phyloP scores from a whole-genome alignment of 345 rosid species.

The Pistacia vera region DNA sequence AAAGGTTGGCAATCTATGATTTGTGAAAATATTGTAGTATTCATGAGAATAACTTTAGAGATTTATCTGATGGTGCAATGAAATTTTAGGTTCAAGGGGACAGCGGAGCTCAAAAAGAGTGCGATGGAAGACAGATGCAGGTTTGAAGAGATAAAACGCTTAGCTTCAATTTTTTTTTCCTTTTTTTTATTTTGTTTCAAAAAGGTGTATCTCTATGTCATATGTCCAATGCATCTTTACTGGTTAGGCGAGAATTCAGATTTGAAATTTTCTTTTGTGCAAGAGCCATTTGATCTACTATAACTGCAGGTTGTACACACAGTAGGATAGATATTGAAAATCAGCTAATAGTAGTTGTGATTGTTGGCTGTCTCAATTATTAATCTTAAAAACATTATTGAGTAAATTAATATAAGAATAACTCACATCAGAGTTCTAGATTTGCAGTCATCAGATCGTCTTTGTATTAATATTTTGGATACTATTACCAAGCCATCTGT shows the following conservation, averaged over 20 bases:
- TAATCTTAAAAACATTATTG: too few relatives aligned
- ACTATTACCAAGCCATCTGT: too few relatives aligned
- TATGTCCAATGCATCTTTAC: background rate
- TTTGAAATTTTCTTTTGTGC: background rate
- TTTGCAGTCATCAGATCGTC: background rate
- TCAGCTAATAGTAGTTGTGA: background rate
- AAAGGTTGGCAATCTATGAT: slow-evolving; percentile 36
- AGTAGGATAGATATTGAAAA: background rate
- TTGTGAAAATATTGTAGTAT: slow-evolving; percentile 10
- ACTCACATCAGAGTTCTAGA: background rate
- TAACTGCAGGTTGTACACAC: background rate
- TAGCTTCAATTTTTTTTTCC: background rate
- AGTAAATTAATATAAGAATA: too few relatives aligned
- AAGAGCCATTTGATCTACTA: slow-evolving; percentile 4
- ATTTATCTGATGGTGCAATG: background rate
- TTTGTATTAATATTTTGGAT: too few relatives aligned
- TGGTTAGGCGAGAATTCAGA: background rate
- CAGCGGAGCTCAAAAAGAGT: slow-evolving; percentile 36
- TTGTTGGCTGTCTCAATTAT: background rate
- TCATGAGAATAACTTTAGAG: background rate
- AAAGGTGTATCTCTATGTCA: background rate
- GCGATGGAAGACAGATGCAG: slow-evolving; percentile 48
- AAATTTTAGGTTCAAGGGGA: slow-evolving; percentile 35
- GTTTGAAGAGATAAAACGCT: slow-evolving; percentile 28
- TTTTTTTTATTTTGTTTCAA: background rate